Percentiles rank a stretch among this genome's conserved stretches.
phyloP scores from a whole-genome alignment of 2,329 filamentous ascomycete species.

The Trichoderma lentiforme region DNA sequence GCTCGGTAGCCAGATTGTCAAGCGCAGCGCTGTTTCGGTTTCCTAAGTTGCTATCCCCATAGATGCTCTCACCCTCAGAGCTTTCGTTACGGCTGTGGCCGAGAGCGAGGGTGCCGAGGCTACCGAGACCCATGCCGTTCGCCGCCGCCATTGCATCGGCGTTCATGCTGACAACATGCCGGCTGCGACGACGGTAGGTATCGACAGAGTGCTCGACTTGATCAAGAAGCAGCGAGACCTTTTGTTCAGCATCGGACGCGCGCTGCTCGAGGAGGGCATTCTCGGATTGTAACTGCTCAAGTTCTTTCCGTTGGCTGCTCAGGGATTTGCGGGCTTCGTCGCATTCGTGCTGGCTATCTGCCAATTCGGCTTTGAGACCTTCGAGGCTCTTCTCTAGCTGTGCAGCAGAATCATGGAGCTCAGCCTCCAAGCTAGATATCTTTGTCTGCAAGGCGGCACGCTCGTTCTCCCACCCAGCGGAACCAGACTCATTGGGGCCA shows the following conservation, averaged over 20 bases:
- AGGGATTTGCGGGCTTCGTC: slow-evolving; percentile 60
- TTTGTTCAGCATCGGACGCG: slow-evolving; percentile 85
- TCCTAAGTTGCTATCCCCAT: slow-evolving; percentile 50
- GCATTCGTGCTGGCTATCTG: slow-evolving; percentile 63
- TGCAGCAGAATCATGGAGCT: slow-evolving; percentile 62
- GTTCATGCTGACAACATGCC: slow-evolving; percentile 52
- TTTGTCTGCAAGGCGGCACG: slow-evolving; percentile 63
- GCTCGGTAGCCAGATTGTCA: slow-evolving; percentile 86
- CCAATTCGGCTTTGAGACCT: slow-evolving; percentile 66
- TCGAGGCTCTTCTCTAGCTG: slow-evolving; percentile 70
- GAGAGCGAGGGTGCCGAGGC: slow-evolving; percentile 17
- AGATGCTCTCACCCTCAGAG: slow-evolving; percentile 61
- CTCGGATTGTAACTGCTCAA: slow-evolving; percentile 80
- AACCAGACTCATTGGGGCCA: slow-evolving; percentile 35
- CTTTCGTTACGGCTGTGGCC: slow-evolving; percentile 53
- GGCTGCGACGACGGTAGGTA: slow-evolving; percentile 80
- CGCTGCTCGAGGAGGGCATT: slow-evolving; percentile 78
- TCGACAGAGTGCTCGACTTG: slow-evolving; percentile 93
- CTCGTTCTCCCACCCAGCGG: slow-evolving; percentile 71
- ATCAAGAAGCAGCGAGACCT: slow-evolving; percentile 87
- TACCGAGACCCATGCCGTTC: slow-evolving; percentile 37
- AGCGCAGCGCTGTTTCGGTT: slow-evolving; percentile 65
- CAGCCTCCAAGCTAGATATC: slow-evolving; percentile 65
- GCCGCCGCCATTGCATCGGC: slow-evolving; percentile 39
- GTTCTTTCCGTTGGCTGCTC: slow-evolving; percentile 57